These are phyloP conservation scores for Penicillium pancosmium DNA, from an alignment of 495 filamentous ascomycete species.

Conservation along the genomic window DNA sequence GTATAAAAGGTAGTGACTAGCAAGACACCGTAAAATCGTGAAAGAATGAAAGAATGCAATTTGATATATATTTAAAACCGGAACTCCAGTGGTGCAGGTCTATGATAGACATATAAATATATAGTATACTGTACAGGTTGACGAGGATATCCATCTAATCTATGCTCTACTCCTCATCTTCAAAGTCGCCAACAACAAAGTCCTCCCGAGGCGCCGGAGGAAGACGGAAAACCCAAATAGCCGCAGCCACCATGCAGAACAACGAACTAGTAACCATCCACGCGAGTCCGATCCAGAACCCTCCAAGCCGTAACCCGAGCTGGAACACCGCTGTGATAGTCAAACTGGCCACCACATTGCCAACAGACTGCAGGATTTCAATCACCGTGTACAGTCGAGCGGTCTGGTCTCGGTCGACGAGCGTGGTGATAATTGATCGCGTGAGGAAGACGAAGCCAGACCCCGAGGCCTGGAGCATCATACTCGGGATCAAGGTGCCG, in stretches of 20 bases:
- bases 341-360: slow-evolving; percentile 56
- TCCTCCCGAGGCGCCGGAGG: slow-evolving; percentile 29
- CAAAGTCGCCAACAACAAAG: slow-evolving; percentile 31
- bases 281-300: slow-evolving; percentile 55
- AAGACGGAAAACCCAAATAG: slow-evolving; percentile 42
- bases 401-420: slow-evolving; percentile 56
- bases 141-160: neutral
- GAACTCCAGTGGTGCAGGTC: neutral
- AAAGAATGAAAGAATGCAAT: too few species aligned
- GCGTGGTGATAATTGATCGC: slow-evolving; percentile 54
- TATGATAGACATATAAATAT: neutral
- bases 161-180: slow-evolving; percentile 18
- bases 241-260: slow-evolving; percentile 40
- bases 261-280: slow-evolving; percentile 54
- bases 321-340: slow-evolving; percentile 58
- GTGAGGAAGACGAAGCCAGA: slow-evolving; percentile 47
- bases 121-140: slow-evolving; percentile 23
- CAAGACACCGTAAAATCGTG: too few species aligned
- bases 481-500: slow-evolving; percentile 43
- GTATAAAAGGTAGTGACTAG: too few species aligned
- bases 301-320: slow-evolving; percentile 49
- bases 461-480: slow-evolving; percentile 53
- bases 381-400: slow-evolving; percentile 60
- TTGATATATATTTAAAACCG: too few species aligned
- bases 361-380: slow-evolving; percentile 57